phyloP scores from a whole-genome alignment of 75 land plant species.

The Pinus tabuliformis region DNA sequence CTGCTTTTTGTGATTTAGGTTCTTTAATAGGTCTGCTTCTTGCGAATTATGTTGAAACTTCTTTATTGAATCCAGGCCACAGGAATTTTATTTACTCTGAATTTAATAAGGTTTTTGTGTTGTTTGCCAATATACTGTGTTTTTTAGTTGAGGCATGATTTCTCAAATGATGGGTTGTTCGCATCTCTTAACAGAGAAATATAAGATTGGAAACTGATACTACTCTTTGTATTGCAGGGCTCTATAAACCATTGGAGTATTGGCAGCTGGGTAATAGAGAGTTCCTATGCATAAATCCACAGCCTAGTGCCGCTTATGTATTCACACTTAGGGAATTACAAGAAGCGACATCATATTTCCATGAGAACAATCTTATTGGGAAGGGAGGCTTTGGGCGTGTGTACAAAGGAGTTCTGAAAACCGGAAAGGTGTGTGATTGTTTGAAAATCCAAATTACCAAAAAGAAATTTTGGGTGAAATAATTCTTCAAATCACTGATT shows the following conservation, averaged over 20 bases:
- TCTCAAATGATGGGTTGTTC: too few species aligned
- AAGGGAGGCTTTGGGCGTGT: conserved; percentile 92
- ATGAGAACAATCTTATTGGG: conserved; percentile 66
- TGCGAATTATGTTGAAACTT: too few species aligned
- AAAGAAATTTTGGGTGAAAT: not conserved
- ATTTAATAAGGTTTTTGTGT: too few species aligned
- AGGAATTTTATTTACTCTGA: too few species aligned
- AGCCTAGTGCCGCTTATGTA: conserved; percentile 45
- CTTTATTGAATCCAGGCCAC: too few species aligned
- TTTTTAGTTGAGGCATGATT: too few species aligned
- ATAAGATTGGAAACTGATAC: too few species aligned
- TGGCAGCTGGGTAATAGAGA: conserved; percentile 48
- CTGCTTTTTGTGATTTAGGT: too few species aligned
- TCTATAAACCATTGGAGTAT: conserved; percentile 45
- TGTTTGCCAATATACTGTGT: too few species aligned
- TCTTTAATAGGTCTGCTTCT: too few species aligned
- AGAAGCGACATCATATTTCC: conserved; percentile 73
- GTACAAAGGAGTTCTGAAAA: conserved; percentile 67
- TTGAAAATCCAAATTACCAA: too few species aligned
- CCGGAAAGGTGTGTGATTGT: conserved; percentile 55
- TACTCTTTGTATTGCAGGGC: conserved; percentile 28
- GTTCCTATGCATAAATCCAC: conserved; percentile 26
- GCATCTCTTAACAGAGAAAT: too few species aligned
- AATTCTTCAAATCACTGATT: not conserved
- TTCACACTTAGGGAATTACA: conserved; percentile 83